Base-by-base conservation (phyloP, 1,284 basidiomycete genomes). In the Cutaneotrichosporon dermatis region DNA sequence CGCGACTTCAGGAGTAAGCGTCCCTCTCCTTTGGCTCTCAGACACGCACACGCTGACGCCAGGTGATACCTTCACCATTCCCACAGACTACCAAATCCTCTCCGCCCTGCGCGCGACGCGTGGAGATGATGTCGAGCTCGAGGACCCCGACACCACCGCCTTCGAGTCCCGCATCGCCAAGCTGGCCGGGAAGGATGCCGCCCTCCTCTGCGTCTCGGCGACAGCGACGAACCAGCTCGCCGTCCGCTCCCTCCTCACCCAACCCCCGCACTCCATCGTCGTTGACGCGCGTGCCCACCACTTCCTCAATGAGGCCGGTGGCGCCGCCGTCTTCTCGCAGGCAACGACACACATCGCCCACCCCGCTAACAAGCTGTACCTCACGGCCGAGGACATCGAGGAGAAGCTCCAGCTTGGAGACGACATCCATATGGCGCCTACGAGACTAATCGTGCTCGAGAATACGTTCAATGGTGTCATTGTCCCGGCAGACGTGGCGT, bases 381-480 rank as follows among this genome's bases (percentile, higher is more conserved):
- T 98, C 15, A 94, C 90, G 0, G 83, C 85, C 43, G 76, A 82
- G 43, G 93, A 97, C 65, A 82, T 99, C 52, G 80, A 88, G 68
- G 81, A 84, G n/a, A 83, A 86, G 58, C 82, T 90, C 42, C 81
- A 89, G 44, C 80, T 86, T 55, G 85, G 84, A 16, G 78, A 82
- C 15, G 87, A 96, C 71, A 81, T 92, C 41, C 92, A 96, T 75
- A 83, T 70, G 64, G 86, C 90, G 2, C 89, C 89, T 0, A 95
- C 93, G 0, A 82, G 85, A 62, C 79, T 96, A 55, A 86, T 97
- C 61, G 84, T 86, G 7, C 80, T 96, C 9, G 91, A 94, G 79
- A 99, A 99, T 77, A 97, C 95, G 0, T 82, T 98, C 55, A 88
- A 88, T 63, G 95, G 92, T 48, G 90, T 88, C 40, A 89, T 99